Evolutionary conservation across 164 flowering plant species (phyloP).

Genomic region (Annona cherimola): DNA sequence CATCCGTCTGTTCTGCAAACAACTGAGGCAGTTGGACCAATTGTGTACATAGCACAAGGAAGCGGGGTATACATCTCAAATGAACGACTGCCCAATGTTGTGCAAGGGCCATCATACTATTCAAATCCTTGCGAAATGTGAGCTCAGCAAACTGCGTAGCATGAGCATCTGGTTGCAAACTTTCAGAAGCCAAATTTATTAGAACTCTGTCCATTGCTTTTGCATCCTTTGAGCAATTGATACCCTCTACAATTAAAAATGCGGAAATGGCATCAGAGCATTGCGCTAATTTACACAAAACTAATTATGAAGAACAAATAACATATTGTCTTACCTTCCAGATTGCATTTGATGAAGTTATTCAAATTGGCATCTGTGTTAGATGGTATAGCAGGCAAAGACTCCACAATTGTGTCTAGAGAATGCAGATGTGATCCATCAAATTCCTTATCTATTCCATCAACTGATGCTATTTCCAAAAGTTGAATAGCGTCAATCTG

Average conservation of each 20-base stretch:
- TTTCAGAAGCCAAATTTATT: constrained; percentile 52
- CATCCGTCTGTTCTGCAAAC: constrained; percentile 41
- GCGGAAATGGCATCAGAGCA: background rate
- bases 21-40: constrained; percentile 35
- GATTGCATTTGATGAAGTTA: constrained; percentile 35
- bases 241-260: constrained; percentile 30
- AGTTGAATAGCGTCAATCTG: constrained; percentile 26
- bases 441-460: constrained; percentile 36
- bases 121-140: constrained; percentile 28
- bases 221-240: constrained; percentile 47
- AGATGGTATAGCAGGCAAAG: constrained; percentile 30
- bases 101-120: constrained; percentile 38
- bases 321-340: constrained; percentile 46
- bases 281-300: background rate
- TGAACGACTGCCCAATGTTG: constrained; percentile 78
- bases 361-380: constrained; percentile 28
- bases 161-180: constrained; percentile 37
- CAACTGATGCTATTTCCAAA: constrained; percentile 36
- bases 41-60: constrained; percentile 44
- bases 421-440: constrained; percentile 27
- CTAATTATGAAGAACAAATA: background rate
- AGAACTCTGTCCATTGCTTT: constrained; percentile 55
- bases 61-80: constrained; percentile 50
- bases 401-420: constrained; percentile 30
- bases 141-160: constrained; percentile 20